Evolutionary conservation across 2,329 filamentous ascomycete genomes (phyloP).

Genomic region (Beauveria australis): DNA sequence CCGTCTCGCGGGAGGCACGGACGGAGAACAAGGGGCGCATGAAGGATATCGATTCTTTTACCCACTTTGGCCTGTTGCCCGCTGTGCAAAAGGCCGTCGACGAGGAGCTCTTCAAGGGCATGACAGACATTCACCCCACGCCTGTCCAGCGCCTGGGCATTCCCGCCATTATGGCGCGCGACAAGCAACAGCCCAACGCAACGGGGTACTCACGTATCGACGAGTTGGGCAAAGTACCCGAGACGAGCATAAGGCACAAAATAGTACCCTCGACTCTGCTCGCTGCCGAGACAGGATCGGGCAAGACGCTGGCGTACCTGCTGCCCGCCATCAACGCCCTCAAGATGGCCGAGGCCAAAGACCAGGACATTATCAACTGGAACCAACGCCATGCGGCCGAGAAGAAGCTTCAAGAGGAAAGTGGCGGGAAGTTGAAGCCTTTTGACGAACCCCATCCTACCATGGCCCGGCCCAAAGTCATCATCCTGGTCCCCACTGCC

Average conservation of each 20-base stretch:
- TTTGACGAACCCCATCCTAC: constrained; percentile 64
- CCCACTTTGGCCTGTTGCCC: constrained; percentile 70
- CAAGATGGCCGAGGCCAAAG: constrained; percentile 63
- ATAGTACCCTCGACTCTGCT: constrained; percentile 55
- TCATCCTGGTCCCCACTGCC: constrained; percentile 85
- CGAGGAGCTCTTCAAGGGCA: constrained; percentile 64
- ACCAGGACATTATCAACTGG: constrained; percentile 50
- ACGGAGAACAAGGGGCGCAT: constrained; percentile 38
- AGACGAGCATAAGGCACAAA: constrained; percentile 1
- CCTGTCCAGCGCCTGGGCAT: constrained; percentile 87
- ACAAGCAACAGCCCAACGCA: too few relatives aligned
- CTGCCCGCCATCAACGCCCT: constrained; percentile 77
- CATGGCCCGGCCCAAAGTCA: constrained; percentile 69
- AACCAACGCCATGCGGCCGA: constrained; percentile 47
- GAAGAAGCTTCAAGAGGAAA: constrained; percentile 45
- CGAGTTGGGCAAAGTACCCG: constrained; percentile 31
- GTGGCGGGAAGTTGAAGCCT: constrained; percentile 50
- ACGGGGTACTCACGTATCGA: constrained; percentile 2
- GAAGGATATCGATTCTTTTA: constrained; percentile 61
- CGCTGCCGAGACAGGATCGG: constrained; percentile 92
- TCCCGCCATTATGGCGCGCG: constrained; percentile 57
- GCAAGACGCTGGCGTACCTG: constrained; percentile 91
- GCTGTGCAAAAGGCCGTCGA: constrained; percentile 61
- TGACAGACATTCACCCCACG: constrained; percentile 72
- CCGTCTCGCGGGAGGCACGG: constrained; percentile 58